Base-by-base conservation (phyloP, 192 early-diverging fungal species). In the Chytriomyces sp. region DNA sequence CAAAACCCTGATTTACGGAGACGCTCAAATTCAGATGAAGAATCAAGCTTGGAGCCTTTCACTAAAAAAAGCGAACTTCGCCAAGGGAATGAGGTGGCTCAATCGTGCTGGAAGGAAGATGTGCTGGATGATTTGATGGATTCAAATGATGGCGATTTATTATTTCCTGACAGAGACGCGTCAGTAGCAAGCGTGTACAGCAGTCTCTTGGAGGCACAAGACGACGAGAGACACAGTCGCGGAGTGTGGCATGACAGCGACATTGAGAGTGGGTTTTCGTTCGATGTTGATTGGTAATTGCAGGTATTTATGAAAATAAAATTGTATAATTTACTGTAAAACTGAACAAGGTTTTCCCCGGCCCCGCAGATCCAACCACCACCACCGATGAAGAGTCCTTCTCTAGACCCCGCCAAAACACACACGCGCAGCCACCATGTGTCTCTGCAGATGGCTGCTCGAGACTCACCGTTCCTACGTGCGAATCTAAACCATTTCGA, bases 401-500 rank as follows among this genome's bases (percentile, higher is more conserved):
- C 35, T 7, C 57, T 73, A 10, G 61, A 73, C 20, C 72, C 72
- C 11, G 44, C 61, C 44, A 60, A 63, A 45, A 73, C 72, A 45
- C 72, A 73, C 72, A 44, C 45, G 5, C n/a, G 45, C 18, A 59
- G 50, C 44, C 75, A 76, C 75, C 65, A 67, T 67, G 57, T 77
- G 20, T 68, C 76, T 20, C 60, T 77, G 28, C 65, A 77, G 20
- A 77, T 77, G 76, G 76, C 76, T 16, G 49, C 67, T 8, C 47
- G 67, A 13, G 76, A 77, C 65, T 68, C 76, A 7, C 76, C 76
- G 6, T 61, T 62, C 35, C 46, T 77, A 9, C 66, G 76, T 16
- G 76, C 76, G 24, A 69, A 61, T 47, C 28, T 77, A 26, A 67
- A 69, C 24, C 65, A 69, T 23, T 77, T 77, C 61, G 67, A 77